Percentiles rank a stretch among this genome's conserved stretches.
Evolutionary conservation across 106 monocot genomes (phyloP).

Genomic region (Phalaenopsis equestris): DNA sequence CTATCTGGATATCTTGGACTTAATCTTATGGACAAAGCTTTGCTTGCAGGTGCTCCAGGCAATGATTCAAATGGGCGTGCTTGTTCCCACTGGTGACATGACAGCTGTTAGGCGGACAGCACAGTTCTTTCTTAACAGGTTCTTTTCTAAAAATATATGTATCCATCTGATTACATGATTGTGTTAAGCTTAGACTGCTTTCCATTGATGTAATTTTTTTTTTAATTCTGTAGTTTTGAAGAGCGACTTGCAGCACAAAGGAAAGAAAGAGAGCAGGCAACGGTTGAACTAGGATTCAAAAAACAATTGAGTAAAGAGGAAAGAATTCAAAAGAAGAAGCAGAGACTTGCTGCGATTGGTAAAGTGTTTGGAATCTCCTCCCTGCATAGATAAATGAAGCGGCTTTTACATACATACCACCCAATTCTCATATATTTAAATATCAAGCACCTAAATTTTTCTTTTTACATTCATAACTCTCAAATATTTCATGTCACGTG

Average conservation of each 20-base stretch:
- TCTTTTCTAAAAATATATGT: background rate
- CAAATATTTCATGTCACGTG: too few relatives aligned
- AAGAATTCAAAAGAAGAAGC: conserved; percentile 88
- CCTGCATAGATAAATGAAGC: too few relatives aligned
- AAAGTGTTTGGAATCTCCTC: conserved; percentile 5
- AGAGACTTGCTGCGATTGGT: conserved; percentile 97
- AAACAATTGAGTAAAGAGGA: conserved; percentile 80
- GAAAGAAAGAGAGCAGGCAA: conserved; percentile 87
- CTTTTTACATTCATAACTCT: too few relatives aligned
- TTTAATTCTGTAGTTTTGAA: conserved; percentile 61
- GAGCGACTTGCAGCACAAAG: conserved; percentile 90
- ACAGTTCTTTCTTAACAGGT: conserved; percentile 87
- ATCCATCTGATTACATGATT: background rate
- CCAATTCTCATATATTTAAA: too few relatives aligned
- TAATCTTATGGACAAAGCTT: background rate
- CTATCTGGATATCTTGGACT: background rate
- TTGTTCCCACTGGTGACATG: conserved; percentile 98
- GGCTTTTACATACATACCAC: too few relatives aligned
- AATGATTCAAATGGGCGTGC: conserved; percentile 99
- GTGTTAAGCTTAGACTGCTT: background rate
- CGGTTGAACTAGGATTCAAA: conserved; percentile 84
- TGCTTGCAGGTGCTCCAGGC: conserved; percentile 71
- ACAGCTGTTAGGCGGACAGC: conserved; percentile 98
- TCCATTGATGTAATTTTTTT: background rate
- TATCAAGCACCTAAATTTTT: too few relatives aligned